Conservation (phyloP, 176 grass and related monocot species). For the Musa itinerans region DNA sequence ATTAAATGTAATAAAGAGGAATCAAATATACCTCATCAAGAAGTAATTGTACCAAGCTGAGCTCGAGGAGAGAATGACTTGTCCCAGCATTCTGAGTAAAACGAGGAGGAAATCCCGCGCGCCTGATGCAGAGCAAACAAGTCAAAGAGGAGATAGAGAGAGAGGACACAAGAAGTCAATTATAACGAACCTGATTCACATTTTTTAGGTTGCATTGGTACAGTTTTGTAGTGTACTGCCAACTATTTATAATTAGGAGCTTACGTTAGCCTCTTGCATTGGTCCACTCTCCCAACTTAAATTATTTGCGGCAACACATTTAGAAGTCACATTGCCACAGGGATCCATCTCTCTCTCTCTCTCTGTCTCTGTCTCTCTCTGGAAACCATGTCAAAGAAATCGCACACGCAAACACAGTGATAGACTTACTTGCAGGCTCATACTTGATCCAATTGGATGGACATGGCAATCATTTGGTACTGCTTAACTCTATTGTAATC, state of each 20-base stretch:
- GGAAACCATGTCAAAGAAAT: not conserved
- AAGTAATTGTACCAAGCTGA: no score
- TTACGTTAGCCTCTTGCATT: not conserved
- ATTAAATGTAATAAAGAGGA: no score
- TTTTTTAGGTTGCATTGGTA: not conserved
- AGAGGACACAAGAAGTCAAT: not conserved
- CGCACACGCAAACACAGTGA: not conserved
- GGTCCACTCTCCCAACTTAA: not conserved
- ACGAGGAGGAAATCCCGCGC: no score
- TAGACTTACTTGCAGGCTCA: not conserved
- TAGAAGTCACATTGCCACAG: not conserved
- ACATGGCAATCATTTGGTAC: no score
- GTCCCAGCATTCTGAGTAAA: not conserved
- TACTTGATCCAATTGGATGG: not conserved
- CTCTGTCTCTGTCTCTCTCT: not conserved
- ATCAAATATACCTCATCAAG: no score
- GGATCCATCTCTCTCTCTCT: not conserved
- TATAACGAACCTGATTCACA: not conserved
- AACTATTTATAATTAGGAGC: not conserved
- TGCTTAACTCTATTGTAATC: not conserved
- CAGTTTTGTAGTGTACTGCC: not conserved
- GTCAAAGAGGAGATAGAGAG: not conserved
- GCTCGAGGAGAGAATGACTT: not conserved
- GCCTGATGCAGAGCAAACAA: no score
- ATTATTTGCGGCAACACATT: not conserved